Conservation (phyloP, 2,329 filamentous ascomycete genomes). For the Colletotrichum liaoningense region DNA sequence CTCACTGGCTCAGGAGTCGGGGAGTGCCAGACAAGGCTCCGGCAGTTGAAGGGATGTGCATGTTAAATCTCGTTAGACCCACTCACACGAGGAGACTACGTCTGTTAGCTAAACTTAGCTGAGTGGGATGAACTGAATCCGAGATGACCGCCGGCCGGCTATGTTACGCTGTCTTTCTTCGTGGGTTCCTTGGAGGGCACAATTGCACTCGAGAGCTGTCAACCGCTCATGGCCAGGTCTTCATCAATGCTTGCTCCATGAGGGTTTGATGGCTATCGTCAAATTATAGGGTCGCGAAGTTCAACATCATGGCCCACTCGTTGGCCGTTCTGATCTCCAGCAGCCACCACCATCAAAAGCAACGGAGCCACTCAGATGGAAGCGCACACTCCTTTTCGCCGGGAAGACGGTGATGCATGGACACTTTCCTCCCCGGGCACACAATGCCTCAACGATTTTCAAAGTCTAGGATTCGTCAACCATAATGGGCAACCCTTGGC, state of each 20-base stretch:
- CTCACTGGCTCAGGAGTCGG: not conserved
- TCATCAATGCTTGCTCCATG: constrained; percentile 3
- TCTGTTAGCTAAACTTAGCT: constrained; percentile 33
- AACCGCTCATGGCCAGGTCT: not conserved
- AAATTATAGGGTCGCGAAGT: not conserved
- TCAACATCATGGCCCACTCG: not conserved
- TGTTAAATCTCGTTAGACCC: constrained; percentile 36
- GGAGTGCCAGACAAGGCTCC: constrained; percentile 4
- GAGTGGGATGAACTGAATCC: constrained; percentile 36
- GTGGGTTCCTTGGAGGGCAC: not conserved
- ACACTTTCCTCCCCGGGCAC: constrained; percentile 1
- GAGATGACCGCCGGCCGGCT: constrained; percentile 22
- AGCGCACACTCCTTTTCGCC: constrained; percentile 1
- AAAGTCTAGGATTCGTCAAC: constrained; percentile 5
- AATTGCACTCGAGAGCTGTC: not conserved
- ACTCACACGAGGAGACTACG: constrained; percentile 35
- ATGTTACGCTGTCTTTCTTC: not conserved
- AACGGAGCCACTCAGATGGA: not conserved
- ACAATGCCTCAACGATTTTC: constrained; percentile 12
- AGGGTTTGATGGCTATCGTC: not conserved
- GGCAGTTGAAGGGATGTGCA: constrained; percentile 34
- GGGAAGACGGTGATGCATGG: constrained; percentile 13
- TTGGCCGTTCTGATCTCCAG: constrained; percentile 7
- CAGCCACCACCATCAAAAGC: not conserved
- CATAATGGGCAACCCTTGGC: not conserved